Conservation (phyloP, 1,284 basidiomycete genomes). For the Microbotryomycetes sp. region DNA sequence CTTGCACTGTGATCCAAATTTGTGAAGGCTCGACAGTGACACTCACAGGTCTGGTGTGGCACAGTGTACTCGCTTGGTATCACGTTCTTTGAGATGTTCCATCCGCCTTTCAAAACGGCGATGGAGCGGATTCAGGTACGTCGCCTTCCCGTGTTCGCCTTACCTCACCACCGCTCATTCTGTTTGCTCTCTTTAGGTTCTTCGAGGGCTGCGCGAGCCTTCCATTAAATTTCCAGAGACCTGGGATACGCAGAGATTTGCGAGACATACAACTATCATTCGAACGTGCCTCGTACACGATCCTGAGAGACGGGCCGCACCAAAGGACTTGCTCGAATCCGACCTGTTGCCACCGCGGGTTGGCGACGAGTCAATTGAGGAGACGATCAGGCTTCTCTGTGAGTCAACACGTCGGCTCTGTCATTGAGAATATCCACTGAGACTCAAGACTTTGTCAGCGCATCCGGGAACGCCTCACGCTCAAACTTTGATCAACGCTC, state of each 20-base stretch:
- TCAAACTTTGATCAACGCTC: slow-evolving; percentile 31
- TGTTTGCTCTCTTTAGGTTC: slow-evolving; percentile 8
- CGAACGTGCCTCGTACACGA: slow-evolving; percentile 34
- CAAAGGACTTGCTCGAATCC: slow-evolving; percentile 35
- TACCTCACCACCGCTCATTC: background rate
- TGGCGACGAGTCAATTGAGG: slow-evolving; percentile 37
- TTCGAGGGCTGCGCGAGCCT: slow-evolving; percentile 33
- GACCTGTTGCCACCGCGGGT: slow-evolving; percentile 35
- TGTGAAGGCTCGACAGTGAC: background rate
- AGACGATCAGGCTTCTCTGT: slow-evolving; percentile 34
- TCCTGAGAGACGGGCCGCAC: slow-evolving; percentile 33
- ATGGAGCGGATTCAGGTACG: slow-evolving; percentile 36
- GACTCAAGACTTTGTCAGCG: too few relatives aligned
- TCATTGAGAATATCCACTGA: too few relatives aligned
- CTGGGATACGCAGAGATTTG: slow-evolving; percentile 28
- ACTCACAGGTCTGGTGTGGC: slow-evolving; percentile 2
- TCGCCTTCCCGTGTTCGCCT: background rate
- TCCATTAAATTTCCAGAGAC: slow-evolving; percentile 33
- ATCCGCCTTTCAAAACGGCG: slow-evolving; percentile 33
- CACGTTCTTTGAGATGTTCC: slow-evolving; percentile 33
- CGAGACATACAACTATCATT: slow-evolving; percentile 35
- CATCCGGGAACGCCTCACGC: slow-evolving; percentile 36
- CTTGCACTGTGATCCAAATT: background rate
- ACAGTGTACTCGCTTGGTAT: slow-evolving; percentile 31
- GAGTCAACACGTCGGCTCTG: too few relatives aligned